Conservation (phyloP, 805 yeast genomes). For the Kluyveromyces nonfermentans region DNA sequence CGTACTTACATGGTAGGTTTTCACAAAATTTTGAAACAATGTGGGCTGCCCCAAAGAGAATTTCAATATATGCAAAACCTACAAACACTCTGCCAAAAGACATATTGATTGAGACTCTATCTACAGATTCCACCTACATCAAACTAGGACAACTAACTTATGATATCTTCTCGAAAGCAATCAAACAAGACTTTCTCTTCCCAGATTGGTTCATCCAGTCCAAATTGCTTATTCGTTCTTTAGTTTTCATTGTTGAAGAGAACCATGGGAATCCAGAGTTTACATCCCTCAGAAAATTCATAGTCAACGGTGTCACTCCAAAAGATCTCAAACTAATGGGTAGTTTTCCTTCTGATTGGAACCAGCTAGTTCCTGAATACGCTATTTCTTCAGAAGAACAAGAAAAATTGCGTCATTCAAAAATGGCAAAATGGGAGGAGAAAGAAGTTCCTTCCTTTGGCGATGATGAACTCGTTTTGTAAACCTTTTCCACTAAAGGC, state of each 20-base stretch:
- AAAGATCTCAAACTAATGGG: constrained; percentile 25
- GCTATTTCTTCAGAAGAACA: constrained; percentile 7
- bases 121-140: constrained; percentile 15
- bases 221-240: constrained; percentile 26
- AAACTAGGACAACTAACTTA: constrained; percentile 25
- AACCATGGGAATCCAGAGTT: constrained; percentile 32
- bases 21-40: constrained; percentile 30
- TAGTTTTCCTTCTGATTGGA: constrained; percentile 12
- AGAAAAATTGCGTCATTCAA: constrained; percentile 6
- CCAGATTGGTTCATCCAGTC: constrained; percentile 26
- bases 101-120: constrained; percentile 5
- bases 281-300: constrained; percentile 31
- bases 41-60: constrained; percentile 32
- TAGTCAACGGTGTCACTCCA: constrained; percentile 35
- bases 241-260: constrained; percentile 24
- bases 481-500: too few relatives aligned
- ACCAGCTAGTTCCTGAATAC: constrained; percentile 17
- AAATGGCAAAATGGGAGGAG: constrained; percentile 7
- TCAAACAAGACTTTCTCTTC: constrained; percentile 24
- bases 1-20: constrained; percentile 31
- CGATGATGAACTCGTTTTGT: constrained; percentile 20
- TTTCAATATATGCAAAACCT: constrained; percentile 26
- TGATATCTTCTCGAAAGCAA: constrained; percentile 14
- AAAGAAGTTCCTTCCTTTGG: constrained; percentile 22
- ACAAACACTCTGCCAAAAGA: background rate